A percentile compares a stretch with the other conserved stretches of the same genome.
phyloP scores from a whole-genome alignment of 148 eudicot genomes.

The Rhododendron mucronatum region DNA sequence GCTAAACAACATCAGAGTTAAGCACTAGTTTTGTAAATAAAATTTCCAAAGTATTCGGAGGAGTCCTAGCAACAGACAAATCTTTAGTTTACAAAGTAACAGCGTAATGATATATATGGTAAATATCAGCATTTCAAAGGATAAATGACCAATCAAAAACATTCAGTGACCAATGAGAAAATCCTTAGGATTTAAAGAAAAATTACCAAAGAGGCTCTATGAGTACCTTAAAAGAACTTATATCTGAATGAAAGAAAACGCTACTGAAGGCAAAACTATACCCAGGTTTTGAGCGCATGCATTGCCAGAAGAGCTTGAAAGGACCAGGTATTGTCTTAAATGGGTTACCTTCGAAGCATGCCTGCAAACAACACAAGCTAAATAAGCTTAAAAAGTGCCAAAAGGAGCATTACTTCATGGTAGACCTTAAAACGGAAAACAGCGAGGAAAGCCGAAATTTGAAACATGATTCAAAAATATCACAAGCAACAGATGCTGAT shows the following conservation, averaged over 20 bases:
- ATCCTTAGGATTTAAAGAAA: background rate
- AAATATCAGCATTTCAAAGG: background rate
- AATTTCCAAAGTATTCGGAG: too few relatives aligned
- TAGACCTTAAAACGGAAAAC: background rate
- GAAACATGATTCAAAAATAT: background rate
- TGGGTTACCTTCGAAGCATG: slow-evolving; percentile 94
- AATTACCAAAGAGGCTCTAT: background rate
- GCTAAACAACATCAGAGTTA: background rate
- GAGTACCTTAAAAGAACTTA: background rate
- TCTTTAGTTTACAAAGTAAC: background rate
- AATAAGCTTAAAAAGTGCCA: background rate
- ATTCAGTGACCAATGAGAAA: background rate
- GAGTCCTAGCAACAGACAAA: background rate
- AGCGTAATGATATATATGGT: background rate
- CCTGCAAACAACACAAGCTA: slow-evolving; percentile 30
- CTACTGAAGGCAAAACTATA: slow-evolving; percentile 11
- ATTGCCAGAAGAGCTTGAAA: slow-evolving; percentile 87
- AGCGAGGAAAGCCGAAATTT: background rate
- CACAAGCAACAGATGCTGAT: background rate
- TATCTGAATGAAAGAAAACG: slow-evolving; percentile 5
- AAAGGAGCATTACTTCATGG: background rate
- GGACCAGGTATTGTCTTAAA: slow-evolving; percentile 91
- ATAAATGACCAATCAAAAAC: background rate
- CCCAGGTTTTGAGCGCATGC: slow-evolving; percentile 95
- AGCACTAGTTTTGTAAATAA: background rate